Conservation (phyloP, 768 basidiomycete genomes). For the Termitomyces sp. region DNA sequence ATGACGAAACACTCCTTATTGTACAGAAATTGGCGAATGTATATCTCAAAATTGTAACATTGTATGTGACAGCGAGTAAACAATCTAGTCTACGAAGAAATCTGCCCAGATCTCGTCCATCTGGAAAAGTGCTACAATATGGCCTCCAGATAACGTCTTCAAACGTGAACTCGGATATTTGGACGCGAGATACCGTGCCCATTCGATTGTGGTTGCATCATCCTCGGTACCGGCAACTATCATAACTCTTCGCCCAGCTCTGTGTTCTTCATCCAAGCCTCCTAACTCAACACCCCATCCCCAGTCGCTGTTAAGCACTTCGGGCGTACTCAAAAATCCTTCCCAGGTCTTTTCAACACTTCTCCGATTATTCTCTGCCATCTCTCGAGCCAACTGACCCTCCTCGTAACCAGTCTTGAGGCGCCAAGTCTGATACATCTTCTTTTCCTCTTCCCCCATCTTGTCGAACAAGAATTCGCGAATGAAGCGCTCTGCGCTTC, state of each 20-base stretch:
- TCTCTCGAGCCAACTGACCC: slow-evolving; percentile 30
- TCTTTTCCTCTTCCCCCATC: slow-evolving; percentile 28
- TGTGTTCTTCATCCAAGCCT: slow-evolving; percentile 38
- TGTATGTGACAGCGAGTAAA: not conserved
- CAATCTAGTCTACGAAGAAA: slow-evolving; percentile 10
- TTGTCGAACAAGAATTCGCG: slow-evolving; percentile 27
- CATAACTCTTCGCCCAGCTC: slow-evolving; percentile 29
- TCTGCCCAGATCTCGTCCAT: slow-evolving; percentile 33
- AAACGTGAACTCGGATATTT: slow-evolving; percentile 35
- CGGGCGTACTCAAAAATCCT: slow-evolving; percentile 32
- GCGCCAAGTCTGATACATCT: slow-evolving; percentile 34
- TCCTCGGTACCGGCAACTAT: slow-evolving; percentile 32
- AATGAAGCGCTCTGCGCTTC: slow-evolving; percentile 32
- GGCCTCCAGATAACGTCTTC: slow-evolving; percentile 34
- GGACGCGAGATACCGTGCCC: slow-evolving; percentile 32
- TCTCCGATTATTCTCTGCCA: slow-evolving; percentile 31
- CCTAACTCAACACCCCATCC: slow-evolving; percentile 28
- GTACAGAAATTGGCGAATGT: not conserved
- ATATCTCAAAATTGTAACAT: too few species aligned
- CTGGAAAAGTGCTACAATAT: slow-evolving; percentile 31
- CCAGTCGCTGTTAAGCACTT: slow-evolving; percentile 39
- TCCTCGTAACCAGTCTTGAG: slow-evolving; percentile 29
- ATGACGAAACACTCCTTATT: not conserved
- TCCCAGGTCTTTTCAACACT: slow-evolving; percentile 41
- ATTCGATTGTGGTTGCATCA: slow-evolving; percentile 23